Base-by-base conservation (phyloP, 345 rosid species). In the Abelmoschus esculentus region DNA sequence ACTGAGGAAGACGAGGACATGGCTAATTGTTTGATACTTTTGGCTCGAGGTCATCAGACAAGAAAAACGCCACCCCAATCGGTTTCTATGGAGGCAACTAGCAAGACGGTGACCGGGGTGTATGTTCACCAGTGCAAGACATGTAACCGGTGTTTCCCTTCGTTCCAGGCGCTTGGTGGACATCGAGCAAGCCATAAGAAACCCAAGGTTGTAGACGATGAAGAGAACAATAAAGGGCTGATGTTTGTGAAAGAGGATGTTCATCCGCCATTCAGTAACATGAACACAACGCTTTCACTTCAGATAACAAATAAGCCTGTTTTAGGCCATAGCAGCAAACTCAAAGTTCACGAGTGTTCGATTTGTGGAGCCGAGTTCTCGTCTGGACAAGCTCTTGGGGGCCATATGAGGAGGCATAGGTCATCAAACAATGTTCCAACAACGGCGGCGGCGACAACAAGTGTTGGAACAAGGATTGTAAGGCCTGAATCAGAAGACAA, bases 101-200 rank as follows among this genome's bases (percentile, higher is more conserved):
- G 74, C 72, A 6, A 67, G 64, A 40, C 68, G 52, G 10, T 19
- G n/a, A 22, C 34, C 6, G 79, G 82, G 15, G 52, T 65, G 5
- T 70, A 82, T 17, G 83, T 79, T 17, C 90, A 84, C 47, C 81
- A 82, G 73, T 96, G 99, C 86, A 92, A 87, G 76, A 96, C 99
- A 1, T 96, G 99, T 77, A 75, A 81, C 74, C 81, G 90, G 59
- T 80, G 89, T 61, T 96, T 96, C 70, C 82, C 89, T 2, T 92
- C 98, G 3, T 96, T 96, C 69, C 99, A 96, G 78, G 99, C 99
- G 6, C 79, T 96, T 29, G 98, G 99, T 8, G 98, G 99, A 2
- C 99, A 96, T 65, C 72, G 92, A 70, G 90, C 99, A 3, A 96
- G 98, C 73, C 99, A 96, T 78, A 92, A 87, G 90, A 96, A 92